Conservation (phyloP, 106 monocot genomes). For the Dendrobium nobile region DNA sequence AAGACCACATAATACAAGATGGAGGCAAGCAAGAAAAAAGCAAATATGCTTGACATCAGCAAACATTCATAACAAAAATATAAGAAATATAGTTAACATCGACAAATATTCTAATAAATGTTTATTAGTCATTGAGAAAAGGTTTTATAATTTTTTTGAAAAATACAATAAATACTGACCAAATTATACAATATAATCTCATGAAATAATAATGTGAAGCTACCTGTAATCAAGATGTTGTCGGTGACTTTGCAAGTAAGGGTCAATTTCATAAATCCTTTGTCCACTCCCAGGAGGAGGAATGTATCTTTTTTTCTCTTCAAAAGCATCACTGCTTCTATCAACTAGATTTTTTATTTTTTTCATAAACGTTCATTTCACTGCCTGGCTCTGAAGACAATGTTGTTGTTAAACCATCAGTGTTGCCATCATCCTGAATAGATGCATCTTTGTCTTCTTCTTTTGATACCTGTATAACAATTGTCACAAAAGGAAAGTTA, state of each 20-base stretch:
- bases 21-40: background rate
- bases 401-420: background rate
- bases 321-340: conserved; percentile 9
- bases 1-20: background rate
- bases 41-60: background rate
- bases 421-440: conserved; percentile 9
- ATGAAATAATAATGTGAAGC: background rate
- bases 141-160: background rate
- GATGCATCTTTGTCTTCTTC: conserved; percentile 7
- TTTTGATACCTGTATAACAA: conserved; percentile 16
- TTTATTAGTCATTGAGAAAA: background rate
- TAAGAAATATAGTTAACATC: background rate
- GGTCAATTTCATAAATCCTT: conserved; percentile 86
- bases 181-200: background rate
- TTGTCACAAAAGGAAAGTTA: background rate
- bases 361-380: conserved; percentile 13
- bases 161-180: background rate
- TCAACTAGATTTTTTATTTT: conserved; percentile 7
- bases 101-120: background rate
- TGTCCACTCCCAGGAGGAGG: conserved; percentile 65
- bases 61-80: background rate
- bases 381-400: conserved; percentile 1
- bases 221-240: conserved; percentile 92
- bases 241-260: conserved; percentile 48
- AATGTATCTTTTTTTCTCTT: conserved; percentile 30